A percentile compares a stretch with the other conserved stretches of the same genome.
phyloP scores from a whole-genome alignment of 129 eudicot genomes.

The Ambrosia trifida region DNA sequence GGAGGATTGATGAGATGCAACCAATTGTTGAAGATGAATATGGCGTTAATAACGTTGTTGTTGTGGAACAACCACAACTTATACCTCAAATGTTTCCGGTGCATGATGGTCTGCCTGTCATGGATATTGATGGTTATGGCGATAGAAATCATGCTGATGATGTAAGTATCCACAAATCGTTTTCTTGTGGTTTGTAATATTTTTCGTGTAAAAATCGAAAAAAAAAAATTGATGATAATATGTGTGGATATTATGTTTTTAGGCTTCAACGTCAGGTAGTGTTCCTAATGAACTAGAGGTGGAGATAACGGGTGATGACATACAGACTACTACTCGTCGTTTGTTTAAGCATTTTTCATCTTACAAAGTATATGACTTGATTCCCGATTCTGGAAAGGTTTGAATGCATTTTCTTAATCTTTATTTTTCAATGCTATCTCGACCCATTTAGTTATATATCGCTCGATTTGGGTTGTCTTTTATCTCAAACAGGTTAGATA shows the following conservation, averaged over 20 bases:
- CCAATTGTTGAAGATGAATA: slow-evolving; percentile 44
- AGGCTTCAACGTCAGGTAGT: slow-evolving; percentile 55
- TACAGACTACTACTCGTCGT: slow-evolving; percentile 46
- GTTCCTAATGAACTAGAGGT: slow-evolving; percentile 30
- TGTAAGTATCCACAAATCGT: slow-evolving; percentile 24
- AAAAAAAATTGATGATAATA: not conserved
- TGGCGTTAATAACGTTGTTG: slow-evolving; percentile 54
- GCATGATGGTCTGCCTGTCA: slow-evolving; percentile 44
- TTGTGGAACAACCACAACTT: slow-evolving; percentile 43
- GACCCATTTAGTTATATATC: not conserved
- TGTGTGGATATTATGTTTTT: not conserved
- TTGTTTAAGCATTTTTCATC: slow-evolving; percentile 53
- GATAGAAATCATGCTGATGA: slow-evolving; percentile 27
- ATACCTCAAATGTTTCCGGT: slow-evolving; percentile 22
- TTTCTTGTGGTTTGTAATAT: slow-evolving; percentile 13
- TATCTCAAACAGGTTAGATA: not conserved
- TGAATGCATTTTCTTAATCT: slow-evolving; percentile 16
- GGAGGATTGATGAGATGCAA: slow-evolving; percentile 58
- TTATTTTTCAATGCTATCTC: not conserved
- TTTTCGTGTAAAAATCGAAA: not conserved
- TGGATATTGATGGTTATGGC: slow-evolving; percentile 34
- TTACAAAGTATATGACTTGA: slow-evolving; percentile 51
- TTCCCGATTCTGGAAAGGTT: slow-evolving; percentile 75
- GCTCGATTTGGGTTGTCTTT: not conserved
- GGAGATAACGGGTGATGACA: slow-evolving; percentile 38